These are phyloP conservation scores for Suillus americanus DNA, from an alignment of 768 basidiomycete species.

Conservation along the genomic window DNA sequence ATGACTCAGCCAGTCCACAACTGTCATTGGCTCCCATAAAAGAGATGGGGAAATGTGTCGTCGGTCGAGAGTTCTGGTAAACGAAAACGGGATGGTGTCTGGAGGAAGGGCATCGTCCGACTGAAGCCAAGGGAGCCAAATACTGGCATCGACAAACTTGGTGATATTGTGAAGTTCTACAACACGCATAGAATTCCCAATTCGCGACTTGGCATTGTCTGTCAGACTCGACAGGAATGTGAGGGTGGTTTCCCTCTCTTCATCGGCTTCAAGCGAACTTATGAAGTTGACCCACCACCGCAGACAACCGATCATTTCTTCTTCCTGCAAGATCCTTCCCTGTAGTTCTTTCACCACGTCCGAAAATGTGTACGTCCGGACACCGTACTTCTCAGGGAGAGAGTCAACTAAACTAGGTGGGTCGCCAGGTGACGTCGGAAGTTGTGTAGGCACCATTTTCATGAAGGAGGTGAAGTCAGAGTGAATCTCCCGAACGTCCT, in stretches of 20 bases:
- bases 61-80: conserved; percentile 57
- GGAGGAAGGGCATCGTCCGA: conserved; percentile 73
- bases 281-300: conserved; percentile 71
- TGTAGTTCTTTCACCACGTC: conserved; percentile 79
- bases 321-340: conserved; percentile 58
- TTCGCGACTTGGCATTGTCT: background rate
- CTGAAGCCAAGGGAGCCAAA: conserved; percentile 55
- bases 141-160: conserved; percentile 64
- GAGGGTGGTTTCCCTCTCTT: conserved; percentile 22
- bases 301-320: conserved; percentile 76
- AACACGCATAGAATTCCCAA: conserved; percentile 26
- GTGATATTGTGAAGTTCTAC: conserved; percentile 61
- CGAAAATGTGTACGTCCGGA: conserved; percentile 70
- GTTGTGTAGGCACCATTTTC: conserved; percentile 66
- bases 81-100: conserved; percentile 63
- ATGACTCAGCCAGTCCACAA: conserved; percentile 71
- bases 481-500: conserved; percentile 73
- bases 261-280: conserved; percentile 15
- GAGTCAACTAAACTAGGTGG: conserved; percentile 58
- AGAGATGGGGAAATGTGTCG: conserved; percentile 57
- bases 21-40: conserved; percentile 71
- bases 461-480: conserved; percentile 67
- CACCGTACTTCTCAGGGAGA: conserved; percentile 56
- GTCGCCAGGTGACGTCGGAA: conserved; percentile 42
- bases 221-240: background rate